Percentiles rank a stretch among this genome's conserved stretches.
phyloP scores from a whole-genome alignment of 2,329 filamentous ascomycete species.

The Xylariaceae sp. region DNA sequence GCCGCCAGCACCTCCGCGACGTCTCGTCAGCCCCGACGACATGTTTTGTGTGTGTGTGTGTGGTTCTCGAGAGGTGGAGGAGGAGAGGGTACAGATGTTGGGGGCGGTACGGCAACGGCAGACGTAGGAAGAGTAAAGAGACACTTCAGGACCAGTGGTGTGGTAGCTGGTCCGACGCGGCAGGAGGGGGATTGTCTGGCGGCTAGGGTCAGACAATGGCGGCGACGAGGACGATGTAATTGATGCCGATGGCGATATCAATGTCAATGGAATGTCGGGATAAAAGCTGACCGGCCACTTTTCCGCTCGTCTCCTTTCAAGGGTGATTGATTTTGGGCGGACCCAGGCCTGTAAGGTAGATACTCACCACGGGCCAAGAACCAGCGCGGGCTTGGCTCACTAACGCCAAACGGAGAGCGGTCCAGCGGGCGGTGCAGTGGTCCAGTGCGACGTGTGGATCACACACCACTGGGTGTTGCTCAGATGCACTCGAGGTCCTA shows the following conservation, averaged over 20 bases:
- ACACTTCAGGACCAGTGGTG: background rate
- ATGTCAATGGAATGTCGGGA: conserved; percentile 8
- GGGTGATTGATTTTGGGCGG: conserved; percentile 10
- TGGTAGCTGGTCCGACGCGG: conserved; percentile 3
- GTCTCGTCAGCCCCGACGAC: conserved; percentile 41
- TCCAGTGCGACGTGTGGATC: no score
- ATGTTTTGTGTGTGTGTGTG: conserved; percentile 29
- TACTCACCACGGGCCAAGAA: conserved; percentile 4
- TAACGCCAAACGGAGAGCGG: no score
- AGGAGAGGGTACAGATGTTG: background rate
- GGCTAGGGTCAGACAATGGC: background rate
- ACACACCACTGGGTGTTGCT: no score
- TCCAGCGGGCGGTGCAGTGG: no score
- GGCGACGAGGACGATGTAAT: background rate
- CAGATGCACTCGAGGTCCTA: no score
- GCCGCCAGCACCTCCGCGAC: conserved; percentile 54
- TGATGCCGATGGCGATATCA: conserved; percentile 2
- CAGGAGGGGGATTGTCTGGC: conserved; percentile 1
- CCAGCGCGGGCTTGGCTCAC: no score
- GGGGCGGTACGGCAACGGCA: conserved; percentile 2
- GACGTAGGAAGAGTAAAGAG: conserved; percentile 5
- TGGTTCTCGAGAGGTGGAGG: background rate
- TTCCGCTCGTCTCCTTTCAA: conserved; percentile 19
- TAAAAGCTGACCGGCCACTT: conserved; percentile 12
- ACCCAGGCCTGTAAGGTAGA: conserved; percentile 10